Evolutionary conservation across 2,329 filamentous ascomycete species (phyloP).

Genomic region (Penicillium capsulatum): DNA sequence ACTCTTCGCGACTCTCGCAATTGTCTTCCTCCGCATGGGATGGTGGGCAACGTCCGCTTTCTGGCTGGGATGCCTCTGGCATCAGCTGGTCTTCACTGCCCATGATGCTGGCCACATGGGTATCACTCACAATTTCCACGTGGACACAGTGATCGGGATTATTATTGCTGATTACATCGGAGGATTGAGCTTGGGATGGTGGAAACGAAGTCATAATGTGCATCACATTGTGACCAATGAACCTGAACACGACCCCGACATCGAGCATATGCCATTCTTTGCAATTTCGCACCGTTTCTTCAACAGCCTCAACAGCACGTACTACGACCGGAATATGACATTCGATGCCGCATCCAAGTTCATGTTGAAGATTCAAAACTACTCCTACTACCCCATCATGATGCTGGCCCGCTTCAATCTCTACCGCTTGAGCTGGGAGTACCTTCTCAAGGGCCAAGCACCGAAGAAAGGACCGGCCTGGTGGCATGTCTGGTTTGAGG

Average conservation of each 20-base stretch:
- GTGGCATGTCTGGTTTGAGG: conserved; percentile 80
- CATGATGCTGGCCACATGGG: conserved; percentile 98
- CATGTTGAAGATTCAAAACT: conserved; percentile 69
- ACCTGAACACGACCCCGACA: conserved; percentile 93
- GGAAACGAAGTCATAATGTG: conserved; percentile 94
- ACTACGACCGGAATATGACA: conserved; percentile 74
- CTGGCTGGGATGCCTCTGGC: conserved; percentile 82
- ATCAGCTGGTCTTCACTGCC: conserved; percentile 87
- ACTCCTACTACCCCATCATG: conserved; percentile 78
- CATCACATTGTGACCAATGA: conserved; percentile 96
- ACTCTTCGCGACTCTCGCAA: conserved; percentile 59
- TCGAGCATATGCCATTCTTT: conserved; percentile 85
- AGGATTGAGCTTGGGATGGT: conserved; percentile 89
- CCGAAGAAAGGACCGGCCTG: conserved; percentile 71
- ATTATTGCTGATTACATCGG: conserved; percentile 85
- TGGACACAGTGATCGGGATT: conserved; percentile 82
- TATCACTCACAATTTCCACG: conserved; percentile 84
- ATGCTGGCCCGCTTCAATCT: conserved; percentile 82
- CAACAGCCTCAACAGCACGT: conserved; percentile 67
- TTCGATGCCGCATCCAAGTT: conserved; percentile 72
- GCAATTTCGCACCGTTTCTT: conserved; percentile 80
- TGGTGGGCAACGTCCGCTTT: conserved; percentile 69
- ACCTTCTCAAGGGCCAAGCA: conserved; percentile 65
- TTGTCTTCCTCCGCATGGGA: conserved; percentile 57
- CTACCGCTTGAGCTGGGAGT: conserved; percentile 75